These are phyloP conservation scores for Lachnellula cervina DNA, from an alignment of 2,329 filamentous ascomycete genomes.

Conservation along the genomic window DNA sequence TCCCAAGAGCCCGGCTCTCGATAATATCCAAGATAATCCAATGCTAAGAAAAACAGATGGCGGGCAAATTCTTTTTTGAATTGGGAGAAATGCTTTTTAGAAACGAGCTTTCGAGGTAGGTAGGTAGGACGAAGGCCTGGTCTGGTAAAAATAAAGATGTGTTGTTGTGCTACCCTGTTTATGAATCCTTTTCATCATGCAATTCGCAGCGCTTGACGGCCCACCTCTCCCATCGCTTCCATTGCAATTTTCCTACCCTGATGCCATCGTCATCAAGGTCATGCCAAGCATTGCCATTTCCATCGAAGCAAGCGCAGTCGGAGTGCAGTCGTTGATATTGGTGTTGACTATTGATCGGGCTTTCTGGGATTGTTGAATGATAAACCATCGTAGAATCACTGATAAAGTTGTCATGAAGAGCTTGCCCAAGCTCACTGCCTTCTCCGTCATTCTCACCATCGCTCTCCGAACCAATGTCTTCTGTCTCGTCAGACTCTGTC, in stretches of 20 bases:
- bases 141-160: conserved; percentile 27
- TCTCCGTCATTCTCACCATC: conserved; percentile 1
- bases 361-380: conserved; percentile 3
- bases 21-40: neutral
- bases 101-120: neutral
- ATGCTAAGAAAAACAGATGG: conserved; percentile 33
- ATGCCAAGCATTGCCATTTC: conserved; percentile 11
- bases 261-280: conserved; percentile 45
- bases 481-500: conserved; percentile 1
- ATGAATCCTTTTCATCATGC: conserved; percentile 12
- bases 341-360: conserved; percentile 13
- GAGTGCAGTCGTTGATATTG: conserved; percentile 1
- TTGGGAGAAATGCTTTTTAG: neutral
- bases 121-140: neutral
- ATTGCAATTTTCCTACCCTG: conserved; percentile 42
- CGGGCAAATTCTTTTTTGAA: conserved; percentile 35
- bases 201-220: conserved; percentile 41
- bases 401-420: conserved; percentile 3
- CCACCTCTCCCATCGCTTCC: conserved; percentile 54
- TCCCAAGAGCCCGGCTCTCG: neutral
- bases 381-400: conserved; percentile 28
- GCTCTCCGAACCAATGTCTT: conserved; percentile 8
- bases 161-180: conserved; percentile 24
- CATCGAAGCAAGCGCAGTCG: conserved; percentile 20
- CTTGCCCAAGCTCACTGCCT: neutral